Conservation (phyloP, 306 rosid genomes). For the Oemleria cerasiformis region DNA sequence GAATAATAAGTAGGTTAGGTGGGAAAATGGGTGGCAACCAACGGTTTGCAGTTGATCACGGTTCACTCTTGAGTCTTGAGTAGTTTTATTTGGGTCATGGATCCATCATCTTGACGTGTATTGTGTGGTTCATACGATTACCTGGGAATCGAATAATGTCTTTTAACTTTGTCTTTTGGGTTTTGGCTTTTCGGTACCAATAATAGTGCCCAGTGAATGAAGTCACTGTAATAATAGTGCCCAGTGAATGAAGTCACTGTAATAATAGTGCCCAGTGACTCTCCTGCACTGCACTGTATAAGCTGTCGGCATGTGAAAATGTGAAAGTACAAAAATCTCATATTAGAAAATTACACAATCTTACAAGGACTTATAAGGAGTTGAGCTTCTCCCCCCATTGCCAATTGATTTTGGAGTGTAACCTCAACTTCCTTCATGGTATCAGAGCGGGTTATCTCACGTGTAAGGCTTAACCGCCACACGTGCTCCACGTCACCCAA, state of each 20-base stretch:
- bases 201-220: background rate
- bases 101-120: background rate
- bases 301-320: no score
- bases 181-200: background rate
- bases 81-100: background rate
- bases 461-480: no score
- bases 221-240: conserved; percentile 4
- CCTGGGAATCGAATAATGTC: background rate
- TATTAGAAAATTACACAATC: no score
- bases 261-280: background rate
- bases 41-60: conserved; percentile 2
- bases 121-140: background rate
- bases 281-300: background rate
- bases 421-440: no score
- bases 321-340: no score
- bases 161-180: background rate
- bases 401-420: no score
- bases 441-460: no score
- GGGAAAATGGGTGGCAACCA: conserved; percentile 8
- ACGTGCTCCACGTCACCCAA: no score
- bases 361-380: no score
- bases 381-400: no score
- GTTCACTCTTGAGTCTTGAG: background rate
- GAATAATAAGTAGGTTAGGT: background rate
- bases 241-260: conserved; percentile 13